Evolutionary conservation across 2,329 filamentous ascomycete species (phyloP).

Genomic region (Stagonosporopsis tanaceti): DNA sequence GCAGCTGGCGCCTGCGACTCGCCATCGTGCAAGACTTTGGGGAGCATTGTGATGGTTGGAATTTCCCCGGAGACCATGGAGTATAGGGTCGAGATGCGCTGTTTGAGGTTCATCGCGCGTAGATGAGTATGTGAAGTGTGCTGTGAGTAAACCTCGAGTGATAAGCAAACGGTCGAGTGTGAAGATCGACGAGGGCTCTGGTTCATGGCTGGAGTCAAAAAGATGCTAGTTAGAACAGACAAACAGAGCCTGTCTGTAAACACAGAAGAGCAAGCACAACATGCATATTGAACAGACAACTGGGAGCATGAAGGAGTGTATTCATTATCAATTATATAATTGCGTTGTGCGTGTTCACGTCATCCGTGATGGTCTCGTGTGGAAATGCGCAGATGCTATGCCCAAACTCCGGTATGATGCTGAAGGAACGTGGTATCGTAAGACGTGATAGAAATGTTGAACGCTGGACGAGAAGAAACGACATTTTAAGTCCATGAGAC

Average conservation of each 20-base stretch:
- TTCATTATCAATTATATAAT: constrained; percentile 22
- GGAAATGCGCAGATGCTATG: constrained; percentile 20
- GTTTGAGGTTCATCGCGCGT: neutral
- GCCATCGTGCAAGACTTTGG: neutral
- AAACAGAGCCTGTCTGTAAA: neutral
- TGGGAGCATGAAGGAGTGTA: constrained; percentile 19
- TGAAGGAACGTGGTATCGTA: constrained; percentile 19
- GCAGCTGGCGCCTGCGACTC: constrained; percentile 1
- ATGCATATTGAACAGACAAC: neutral
- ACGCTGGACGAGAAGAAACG: constrained; percentile 5
- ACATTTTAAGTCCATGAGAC: constrained; percentile 15
- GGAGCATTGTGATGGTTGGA: neutral
- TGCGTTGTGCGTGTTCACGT: constrained; percentile 15
- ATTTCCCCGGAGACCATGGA: neutral
- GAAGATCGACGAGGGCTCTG: neutral
- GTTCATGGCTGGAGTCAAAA: neutral
- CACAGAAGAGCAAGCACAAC: neutral
- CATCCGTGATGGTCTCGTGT: constrained; percentile 10
- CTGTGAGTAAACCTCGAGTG: neutral
- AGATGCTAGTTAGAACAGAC: neutral
- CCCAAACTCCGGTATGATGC: constrained; percentile 20
- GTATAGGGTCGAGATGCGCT: neutral
- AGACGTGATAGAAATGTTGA: constrained; percentile 7
- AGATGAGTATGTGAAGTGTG: constrained; percentile 1
- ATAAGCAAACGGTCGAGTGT: constrained; percentile 3